Evolutionary conservation across 495 filamentous ascomycete genomes (phyloP).

Genomic region (Massariosphaeria phaeospora): DNA sequence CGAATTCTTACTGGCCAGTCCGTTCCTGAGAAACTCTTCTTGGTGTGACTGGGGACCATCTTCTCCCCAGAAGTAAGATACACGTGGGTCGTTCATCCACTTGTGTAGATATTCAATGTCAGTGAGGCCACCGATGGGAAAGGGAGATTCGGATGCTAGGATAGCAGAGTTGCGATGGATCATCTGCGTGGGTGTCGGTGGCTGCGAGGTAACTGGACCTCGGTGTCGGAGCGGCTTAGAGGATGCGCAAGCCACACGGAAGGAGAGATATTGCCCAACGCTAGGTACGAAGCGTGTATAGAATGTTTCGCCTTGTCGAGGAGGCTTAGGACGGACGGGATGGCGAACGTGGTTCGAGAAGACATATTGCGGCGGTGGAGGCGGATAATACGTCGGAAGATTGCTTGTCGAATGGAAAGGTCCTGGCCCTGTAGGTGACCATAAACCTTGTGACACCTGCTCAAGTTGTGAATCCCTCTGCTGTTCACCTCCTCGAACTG

Average conservation of each 20-base stretch:
- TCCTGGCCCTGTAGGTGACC: conserved; percentile 46
- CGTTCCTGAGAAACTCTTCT: conserved; percentile 62
- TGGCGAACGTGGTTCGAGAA: conserved; percentile 76
- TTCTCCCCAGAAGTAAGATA: conserved; percentile 75
- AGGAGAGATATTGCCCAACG: conserved; percentile 77
- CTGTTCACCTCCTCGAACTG: conserved; percentile 40
- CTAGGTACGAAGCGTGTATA: conserved; percentile 84
- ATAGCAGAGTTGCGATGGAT: conserved; percentile 32
- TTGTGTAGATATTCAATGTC: conserved; percentile 75
- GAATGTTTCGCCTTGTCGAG: conserved; percentile 79
- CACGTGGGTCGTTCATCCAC: conserved; percentile 88
- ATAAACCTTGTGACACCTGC: conserved; percentile 38
- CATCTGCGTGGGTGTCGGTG: conserved; percentile 29
- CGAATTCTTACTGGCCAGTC: conserved; percentile 62
- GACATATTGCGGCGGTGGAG: conserved; percentile 72
- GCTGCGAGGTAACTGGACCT: conserved; percentile 45
- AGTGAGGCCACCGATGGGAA: conserved; percentile 38
- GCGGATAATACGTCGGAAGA: conserved; percentile 86
- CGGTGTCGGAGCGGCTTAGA: conserved; percentile 49
- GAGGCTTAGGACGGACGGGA: conserved; percentile 83
- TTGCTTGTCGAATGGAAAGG: conserved; percentile 74
- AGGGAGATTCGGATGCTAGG: conserved; percentile 32
- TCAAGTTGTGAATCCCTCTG: conserved; percentile 24
- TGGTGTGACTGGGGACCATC: conserved; percentile 58
- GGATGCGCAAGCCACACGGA: conserved; percentile 68